Conservation (phyloP, 116 monocot species). For the Trichopus zeylanicus region DNA sequence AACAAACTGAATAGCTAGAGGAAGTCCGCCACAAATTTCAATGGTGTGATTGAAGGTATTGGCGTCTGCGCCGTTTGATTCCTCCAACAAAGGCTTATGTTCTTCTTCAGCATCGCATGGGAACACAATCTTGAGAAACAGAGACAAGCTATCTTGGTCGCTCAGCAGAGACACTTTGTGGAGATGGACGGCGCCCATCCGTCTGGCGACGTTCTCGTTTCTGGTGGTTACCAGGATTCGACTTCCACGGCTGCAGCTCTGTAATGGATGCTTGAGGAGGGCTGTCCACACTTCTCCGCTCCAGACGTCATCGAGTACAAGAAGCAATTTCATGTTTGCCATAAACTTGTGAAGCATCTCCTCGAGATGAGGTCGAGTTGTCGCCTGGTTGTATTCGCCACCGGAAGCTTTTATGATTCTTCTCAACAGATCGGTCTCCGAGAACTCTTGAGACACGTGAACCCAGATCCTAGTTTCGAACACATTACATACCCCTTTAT, state of each 20-base stretch:
- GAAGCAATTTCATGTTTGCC: neutral
- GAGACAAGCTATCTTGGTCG: neutral
- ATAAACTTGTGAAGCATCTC: neutral
- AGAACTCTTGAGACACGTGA: neutral
- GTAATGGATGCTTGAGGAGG: neutral
- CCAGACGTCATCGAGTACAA: neutral
- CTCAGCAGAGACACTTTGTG: neutral
- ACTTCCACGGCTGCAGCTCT: neutral
- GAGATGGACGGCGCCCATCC: neutral
- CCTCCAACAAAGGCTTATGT: neutral
- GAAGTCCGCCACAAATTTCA: neutral
- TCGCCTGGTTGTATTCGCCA: no score
- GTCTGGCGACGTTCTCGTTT: neutral
- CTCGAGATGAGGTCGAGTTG: neutral
- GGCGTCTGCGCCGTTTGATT: neutral
- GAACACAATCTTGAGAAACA: neutral
- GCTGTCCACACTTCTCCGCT: neutral
- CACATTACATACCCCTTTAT: neutral
- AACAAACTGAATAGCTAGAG: neutral
- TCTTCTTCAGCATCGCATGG: neutral
- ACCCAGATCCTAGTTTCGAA: neutral
- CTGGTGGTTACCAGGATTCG: neutral
- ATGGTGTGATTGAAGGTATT: no score
- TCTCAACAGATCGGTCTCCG: neutral
- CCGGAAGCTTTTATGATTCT: neutral